Evolutionary conservation across 257 asterid species (phyloP), one percentile per base, ranked within the genome.

Genomic region (Capsicum baccatum): DNA sequence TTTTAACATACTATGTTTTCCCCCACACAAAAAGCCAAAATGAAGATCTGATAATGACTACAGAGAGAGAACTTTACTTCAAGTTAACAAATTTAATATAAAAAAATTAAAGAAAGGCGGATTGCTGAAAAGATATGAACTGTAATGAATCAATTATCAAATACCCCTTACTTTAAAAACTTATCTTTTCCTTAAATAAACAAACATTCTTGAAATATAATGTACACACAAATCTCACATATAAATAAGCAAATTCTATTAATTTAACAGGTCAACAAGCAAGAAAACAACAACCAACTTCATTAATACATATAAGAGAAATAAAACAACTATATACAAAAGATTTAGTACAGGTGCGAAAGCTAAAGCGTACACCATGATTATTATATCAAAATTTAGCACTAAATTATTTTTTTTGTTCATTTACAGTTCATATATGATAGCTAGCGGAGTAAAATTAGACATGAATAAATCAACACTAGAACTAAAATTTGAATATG

Each of bases 71-170:
- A 82, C 76, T 68, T 60, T 85, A 42, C 62, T 56, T 52, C 66
- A 66, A 44, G 50, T 21, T 62, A 81, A 59, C 47, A 81, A 44
- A 21, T 26, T 82, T 48, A 79, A 52, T 42, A 47, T 56, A 48
- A 44, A 84, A 52, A 79, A 81, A 13, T 62, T 3, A 48, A 88
- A 50, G 85, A 85, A 89, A 93, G 96, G 91, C 96, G 95, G 92
- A 86, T 90, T 92, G 91, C 89, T 92, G 97, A 92, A 92, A 86
- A 86, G 82, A 87, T 79, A 87, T 92, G 95, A 92, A 89, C 89
- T 86, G 90, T 85, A 88, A 91, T 58, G 39, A 57, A 44, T 79
- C 81, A 87, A 79, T 84, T 64, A 83, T 81, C 78, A 69, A 84
- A 62, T 33, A 60, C 70, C 87, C 55, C 79, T 63, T 81, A 80